A percentile compares a stretch with the other conserved stretches of the same genome.
These are phyloP conservation scores for Polytrichum formosum DNA, from an alignment of 225 moss, liverwort and hornwort species.

Conservation along the genomic window DNA sequence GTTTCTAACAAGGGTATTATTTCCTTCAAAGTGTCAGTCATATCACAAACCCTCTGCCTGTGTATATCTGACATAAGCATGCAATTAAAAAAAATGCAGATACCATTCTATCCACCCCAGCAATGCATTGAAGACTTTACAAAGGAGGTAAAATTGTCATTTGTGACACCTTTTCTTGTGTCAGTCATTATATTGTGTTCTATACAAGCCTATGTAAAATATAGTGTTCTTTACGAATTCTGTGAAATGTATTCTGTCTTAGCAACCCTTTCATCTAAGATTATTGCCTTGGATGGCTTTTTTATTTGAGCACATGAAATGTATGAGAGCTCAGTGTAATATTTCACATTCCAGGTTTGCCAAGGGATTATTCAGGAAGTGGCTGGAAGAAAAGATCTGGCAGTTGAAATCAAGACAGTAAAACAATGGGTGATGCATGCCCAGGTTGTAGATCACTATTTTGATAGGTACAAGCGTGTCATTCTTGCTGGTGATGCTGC, in stretches of 20 bases:
- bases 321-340: neutral
- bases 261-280: no score
- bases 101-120: conserved; percentile 90
- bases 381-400: conserved; percentile 62
- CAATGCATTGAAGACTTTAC: conserved; percentile 64
- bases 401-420: conserved; percentile 67
- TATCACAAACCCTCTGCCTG: neutral
- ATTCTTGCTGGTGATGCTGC: conserved; percentile 91
- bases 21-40: no score
- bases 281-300: no score
- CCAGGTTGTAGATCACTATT: conserved; percentile 72
- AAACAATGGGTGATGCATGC: conserved; percentile 93
- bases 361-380: conserved; percentile 52
- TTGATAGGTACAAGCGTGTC: conserved; percentile 45
- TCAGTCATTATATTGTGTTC: no score
- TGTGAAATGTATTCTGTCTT: no score
- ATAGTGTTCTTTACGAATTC: no score
- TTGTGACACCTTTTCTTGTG: neutral
- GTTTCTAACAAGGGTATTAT: neutral
- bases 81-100: conserved; percentile 33
- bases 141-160: conserved; percentile 34
- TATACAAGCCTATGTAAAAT: no score
- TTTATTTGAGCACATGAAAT: no score
- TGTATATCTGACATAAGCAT: neutral
- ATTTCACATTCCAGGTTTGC: conserved; percentile 57